Base-by-base conservation (phyloP, 306 rosid genomes). In the Cicer pinnatifidum region DNA sequence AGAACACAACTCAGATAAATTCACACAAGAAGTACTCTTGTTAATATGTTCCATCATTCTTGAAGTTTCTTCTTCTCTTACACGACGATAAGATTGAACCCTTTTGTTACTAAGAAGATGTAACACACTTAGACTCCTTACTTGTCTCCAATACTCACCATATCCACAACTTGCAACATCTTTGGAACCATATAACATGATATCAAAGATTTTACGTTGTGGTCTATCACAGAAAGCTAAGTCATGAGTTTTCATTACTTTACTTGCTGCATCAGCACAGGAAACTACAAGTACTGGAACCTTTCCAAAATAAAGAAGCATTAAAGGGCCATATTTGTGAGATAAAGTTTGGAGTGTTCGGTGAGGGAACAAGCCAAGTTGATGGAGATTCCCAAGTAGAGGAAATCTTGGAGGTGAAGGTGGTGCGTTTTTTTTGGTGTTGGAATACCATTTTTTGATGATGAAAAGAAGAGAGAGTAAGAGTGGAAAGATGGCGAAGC, bases 341-440 rank as follows among this genome's bases (percentile, higher is more conserved):
- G 65, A 43, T 5, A 63, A 51, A 11, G 52, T 6, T 17, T 64
- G 72, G 33, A 75, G 79, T 17, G 72, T 39, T 3, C 64, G 53
- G 33, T 75, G 72, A 6, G 54, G 61, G 44, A 47, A 56, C 8
- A 16, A 4, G 35, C 64, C 64, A 50, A 75, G 12, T 20, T 75
- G 79, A 3, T 51, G 72, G 12, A 75, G 64, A 20, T 75, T 75
- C 0, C 83, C 83, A 1, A 80, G 28, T 0, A 73, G 1, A 4
- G 73, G 73, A 4, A 48, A 8, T 47, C 23, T 68, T 48, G 73
- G 73, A 68, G 73, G 73, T 28, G 83, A 74, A 11, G 83, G 80
- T 8, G 76, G 83, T 23, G 53, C 67, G 50, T 67, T 74, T 47
- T 13, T 73, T 10, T 0, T 19, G 35, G 56, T 40, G 17, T 67